Base-by-base conservation (phyloP, 2,329 filamentous ascomycete genomes). In the Cadophora luteo-olivacea region DNA sequence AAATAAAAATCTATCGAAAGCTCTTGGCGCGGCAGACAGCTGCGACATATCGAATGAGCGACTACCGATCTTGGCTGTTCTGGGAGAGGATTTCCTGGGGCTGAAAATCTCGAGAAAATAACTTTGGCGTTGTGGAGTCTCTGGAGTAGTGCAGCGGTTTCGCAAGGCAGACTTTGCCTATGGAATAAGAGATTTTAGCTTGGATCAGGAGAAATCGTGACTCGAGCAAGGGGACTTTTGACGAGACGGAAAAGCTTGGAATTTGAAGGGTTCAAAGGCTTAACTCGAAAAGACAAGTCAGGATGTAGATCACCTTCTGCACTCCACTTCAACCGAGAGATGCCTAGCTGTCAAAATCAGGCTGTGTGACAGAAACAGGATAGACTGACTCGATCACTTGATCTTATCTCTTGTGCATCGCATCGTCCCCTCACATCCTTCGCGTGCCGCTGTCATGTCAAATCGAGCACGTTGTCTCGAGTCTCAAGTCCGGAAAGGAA, bases 121-220 rank as follows among this genome's bases (percentile, higher is more conserved):
- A 29, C 29, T 29, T 41, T 9, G 3, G 36, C 14, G 36, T 41
- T 41, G 29, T 41, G 36, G 36, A 41, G 8, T 41, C 36, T 9
- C 36, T 11, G 36, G 36, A 41, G 36, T 29, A 29, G 29, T 29
- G 29, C 29, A 19, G 25, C 29, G 19, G 11, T 22, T 57, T 22
- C 54, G 32, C 32, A n/a, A 57, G 54, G 54, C 54, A 57, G 29
- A 57, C n/a, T 57, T 22, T 29, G 29, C 29, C 29, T 29, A 29
- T 5, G 29, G 29, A 5, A 29, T 29, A 29, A 29, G 29, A 5
- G 29, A 29, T 5, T 5, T 29, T 29, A 5, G 29, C 29, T 29
- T 29, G 29, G 29, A 3, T 29, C 29, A 5, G 3, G 29, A 29
- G 29, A 29, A 29, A 4, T 32, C 8, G 29, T 16, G 52, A 19